Base-by-base conservation (phyloP, 2,329 filamentous ascomycete species). In the Erysiphe neolycopersici region DNA sequence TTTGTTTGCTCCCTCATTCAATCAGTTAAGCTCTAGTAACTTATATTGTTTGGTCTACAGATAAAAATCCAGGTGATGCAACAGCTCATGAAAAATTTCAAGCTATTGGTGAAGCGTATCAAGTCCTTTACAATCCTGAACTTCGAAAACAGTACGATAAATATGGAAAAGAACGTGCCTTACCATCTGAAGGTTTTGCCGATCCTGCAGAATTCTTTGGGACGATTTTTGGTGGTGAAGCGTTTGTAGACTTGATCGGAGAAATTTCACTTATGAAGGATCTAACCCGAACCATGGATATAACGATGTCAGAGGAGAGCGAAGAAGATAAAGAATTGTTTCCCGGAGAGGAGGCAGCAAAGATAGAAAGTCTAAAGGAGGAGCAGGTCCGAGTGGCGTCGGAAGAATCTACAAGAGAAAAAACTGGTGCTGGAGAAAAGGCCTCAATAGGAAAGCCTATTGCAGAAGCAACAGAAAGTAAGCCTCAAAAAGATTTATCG, bases 181-280 rank as follows among this genome's bases (percentile, higher is more conserved):
- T 87, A 57, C 89, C 89, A 0, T 74, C 76, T 53, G 80, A 83
- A 54, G 89, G 89, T 48, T 98, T 98, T 60, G 81, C 81, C 66
- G 89, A 98, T 59, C 89, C 89, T 1, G 71, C 84, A 50, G 89
- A 98, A 62, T 98, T 98, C 69, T 98, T 98, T 64, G 80, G 80
- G 55, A 91, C 85, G 66, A 98, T 98, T 53, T 98, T 98, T 57
- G 89, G 89, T 52, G 89, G 89, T 47, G 87, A 94, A 54, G 84
- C 87, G 12, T 98, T 98, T 56, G 68, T 79, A 47, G 87, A 98
- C 64, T 83, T 89, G 68, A 95, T 98, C 56, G 89, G 89, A 51
- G 89, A 98, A 67, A 93, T 98, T 53, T 89, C 82, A 42, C 73
- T 98, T 46, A 94, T 98, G 81, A 95, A 94, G 65, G 89, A 98